Evolutionary conservation across 2,329 filamentous ascomycete genomes (phyloP), one percentile per base, ranked within the genome.

Genomic region (Keithomyces neogunnii): DNA sequence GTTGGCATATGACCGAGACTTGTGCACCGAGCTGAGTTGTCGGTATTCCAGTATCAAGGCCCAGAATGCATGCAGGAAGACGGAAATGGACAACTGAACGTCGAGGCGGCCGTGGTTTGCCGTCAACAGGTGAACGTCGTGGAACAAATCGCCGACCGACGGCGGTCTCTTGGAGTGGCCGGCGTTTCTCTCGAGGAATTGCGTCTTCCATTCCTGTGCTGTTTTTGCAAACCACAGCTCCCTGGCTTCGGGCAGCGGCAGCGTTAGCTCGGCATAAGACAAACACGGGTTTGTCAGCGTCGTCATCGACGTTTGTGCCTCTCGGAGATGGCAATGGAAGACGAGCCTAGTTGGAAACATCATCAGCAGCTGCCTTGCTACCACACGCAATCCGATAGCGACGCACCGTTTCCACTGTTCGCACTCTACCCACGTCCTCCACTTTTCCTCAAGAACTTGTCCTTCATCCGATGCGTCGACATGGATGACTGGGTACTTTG

Each of bases 241-340:
- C 50, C 76, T 73, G 0, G 79, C 70, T 53, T 78, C 78, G 0
- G 86, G 85, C 0, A 89, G 65, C 1, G 84, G 83, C 3, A 88
- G 67, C 3, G 79, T 79, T 47, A 89, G 68, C 59, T 89, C 86
- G 0, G 82, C 75, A 59, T 87, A 89, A 0, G 84, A 85, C 56
- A 88, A 80, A 26, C 81, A 69, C 0, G 84, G 82, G 53, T 78
- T 83, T 28, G 78, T 81, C 50, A 86, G 71, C 3, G 85, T 73
- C 1, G 81, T 80, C 69, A 89, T 84, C 2, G 85, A 86, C 3
- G 78, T 74, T 54, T 87, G 82, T 0, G 82, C 74, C 59, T 89
- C 85, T 51, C 83, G 76, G 4, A 84, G 66, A 56, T 85, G 85
- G 11, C 80, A 69, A 60, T 85, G 81, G 53, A 85, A 82, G 3